These are phyloP conservation scores for Hsuehochloa calcarea DNA, from an alignment of 176 grass and related monocot genomes.

Conservation along the genomic window DNA sequence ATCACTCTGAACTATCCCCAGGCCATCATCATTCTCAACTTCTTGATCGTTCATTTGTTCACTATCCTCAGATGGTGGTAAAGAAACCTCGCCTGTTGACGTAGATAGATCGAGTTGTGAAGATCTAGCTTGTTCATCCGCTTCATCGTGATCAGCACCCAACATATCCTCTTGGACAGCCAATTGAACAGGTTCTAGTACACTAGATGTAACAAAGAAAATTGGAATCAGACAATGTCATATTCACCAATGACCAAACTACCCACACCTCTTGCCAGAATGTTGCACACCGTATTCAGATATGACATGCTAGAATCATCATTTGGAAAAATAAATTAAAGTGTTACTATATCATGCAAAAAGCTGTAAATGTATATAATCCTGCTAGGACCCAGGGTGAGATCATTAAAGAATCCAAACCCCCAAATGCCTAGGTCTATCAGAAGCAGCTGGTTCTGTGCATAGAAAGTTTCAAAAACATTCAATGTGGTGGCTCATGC, in stretches of 20 bases:
- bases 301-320: not conserved
- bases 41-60: constrained; percentile 41
- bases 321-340: not conserved
- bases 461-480: not conserved
- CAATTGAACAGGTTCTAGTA: constrained; percentile 39
- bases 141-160: constrained; percentile 31
- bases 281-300: not conserved
- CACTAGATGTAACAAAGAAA: constrained; percentile 37
- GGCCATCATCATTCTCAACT: constrained; percentile 58
- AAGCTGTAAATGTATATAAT: not conserved
- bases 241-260: constrained; percentile 11
- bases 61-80: constrained; percentile 41
- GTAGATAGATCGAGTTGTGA: constrained; percentile 36
- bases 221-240: constrained; percentile 7
- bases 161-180: constrained; percentile 29
- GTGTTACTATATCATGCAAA: not conserved
- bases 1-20: constrained; percentile 63
- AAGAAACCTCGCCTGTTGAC: constrained; percentile 43
- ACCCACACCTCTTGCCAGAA: not conserved
- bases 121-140: constrained; percentile 56
- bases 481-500: not conserved
- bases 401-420: not conserved
- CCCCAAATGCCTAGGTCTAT: not conserved
- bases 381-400: not conserved
- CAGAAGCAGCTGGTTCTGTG: not conserved